phyloP scores from a whole-genome alignment of 352 stramenopile genomes.

The Pythium phragmiticola region DNA sequence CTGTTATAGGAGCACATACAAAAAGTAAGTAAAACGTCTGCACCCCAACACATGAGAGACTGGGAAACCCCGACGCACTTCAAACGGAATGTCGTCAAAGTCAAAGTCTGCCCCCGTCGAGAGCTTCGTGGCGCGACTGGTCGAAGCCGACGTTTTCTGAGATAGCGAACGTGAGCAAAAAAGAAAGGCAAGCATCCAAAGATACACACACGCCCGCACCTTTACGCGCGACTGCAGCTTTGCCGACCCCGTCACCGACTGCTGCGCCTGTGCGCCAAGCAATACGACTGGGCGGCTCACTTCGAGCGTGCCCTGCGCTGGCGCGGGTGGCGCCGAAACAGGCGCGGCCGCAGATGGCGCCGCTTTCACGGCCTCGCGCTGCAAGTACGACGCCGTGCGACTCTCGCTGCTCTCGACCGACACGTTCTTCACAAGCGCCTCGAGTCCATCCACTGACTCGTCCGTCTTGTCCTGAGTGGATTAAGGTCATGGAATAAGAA shows the following conservation, averaged over 20 bases:
- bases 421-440: constrained; percentile 78
- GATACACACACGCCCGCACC: constrained; percentile 24
- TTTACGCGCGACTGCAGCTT: constrained; percentile 64
- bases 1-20: constrained; percentile 26
- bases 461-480: constrained; percentile 32
- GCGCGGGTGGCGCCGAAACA: constrained; percentile 22
- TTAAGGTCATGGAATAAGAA: not conserved
- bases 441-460: constrained; percentile 64
- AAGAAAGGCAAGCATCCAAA: not conserved
- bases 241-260: constrained; percentile 38
- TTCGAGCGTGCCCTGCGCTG: constrained; percentile 40
- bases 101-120: constrained; percentile 78
- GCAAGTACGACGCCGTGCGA: constrained; percentile 38
- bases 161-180: not conserved
- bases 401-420: constrained; percentile 48
- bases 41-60: not conserved
- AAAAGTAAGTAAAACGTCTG: not conserved
- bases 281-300: constrained; percentile 74
- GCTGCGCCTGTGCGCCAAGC: constrained; percentile 57
- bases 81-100: constrained; percentile 87
- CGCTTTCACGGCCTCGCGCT: constrained; percentile 29
- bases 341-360: constrained; percentile 7
- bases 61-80: constrained; percentile 33
- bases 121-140: constrained; percentile 64
- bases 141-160: constrained; percentile 39